Percentiles rank a stretch among this genome's conserved stretches.
Evolutionary conservation across 2,329 filamentous ascomycete species (phyloP).

Genomic region (Pseudogymnoascus destructans): DNA sequence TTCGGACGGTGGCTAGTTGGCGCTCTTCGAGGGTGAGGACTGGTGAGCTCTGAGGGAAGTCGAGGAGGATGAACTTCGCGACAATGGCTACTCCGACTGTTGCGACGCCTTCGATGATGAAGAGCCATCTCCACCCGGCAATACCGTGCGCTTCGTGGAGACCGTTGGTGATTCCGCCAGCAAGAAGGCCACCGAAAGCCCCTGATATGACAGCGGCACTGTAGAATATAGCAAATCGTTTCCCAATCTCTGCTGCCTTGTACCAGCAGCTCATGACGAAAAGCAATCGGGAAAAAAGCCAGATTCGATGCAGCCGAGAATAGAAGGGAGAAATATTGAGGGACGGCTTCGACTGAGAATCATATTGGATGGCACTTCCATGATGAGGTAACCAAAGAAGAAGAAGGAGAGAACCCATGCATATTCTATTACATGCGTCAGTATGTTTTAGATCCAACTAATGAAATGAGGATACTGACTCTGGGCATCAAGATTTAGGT

Average conservation of each 20-base stretch:
- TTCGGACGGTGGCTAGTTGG: slow-evolving; percentile 32
- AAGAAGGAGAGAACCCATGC: slow-evolving; percentile 24
- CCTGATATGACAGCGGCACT: slow-evolving; percentile 41
- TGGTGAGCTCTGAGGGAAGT: slow-evolving; percentile 35
- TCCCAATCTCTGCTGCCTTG: slow-evolving; percentile 38
- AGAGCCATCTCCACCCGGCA: slow-evolving; percentile 40
- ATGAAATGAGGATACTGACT: background rate
- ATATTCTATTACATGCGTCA: slow-evolving; percentile 11
- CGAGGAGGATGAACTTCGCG: slow-evolving; percentile 34
- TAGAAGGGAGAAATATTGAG: slow-evolving; percentile 32
- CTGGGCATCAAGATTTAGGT: slow-evolving; percentile 27
- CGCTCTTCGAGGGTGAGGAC: slow-evolving; percentile 29
- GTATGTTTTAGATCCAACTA: background rate
- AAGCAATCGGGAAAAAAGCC: slow-evolving; percentile 40
- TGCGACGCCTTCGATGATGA: slow-evolving; percentile 33
- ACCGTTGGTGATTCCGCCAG: slow-evolving; percentile 29
- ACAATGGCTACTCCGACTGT: slow-evolving; percentile 31
- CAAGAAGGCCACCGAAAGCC: slow-evolving; percentile 35
- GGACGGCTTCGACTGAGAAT: slow-evolving; percentile 33
- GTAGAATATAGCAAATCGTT: slow-evolving; percentile 44
- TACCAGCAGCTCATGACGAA: slow-evolving; percentile 44
- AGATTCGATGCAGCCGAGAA: slow-evolving; percentile 38
- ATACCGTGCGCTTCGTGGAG: slow-evolving; percentile 35
- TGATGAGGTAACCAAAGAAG: slow-evolving; percentile 39
- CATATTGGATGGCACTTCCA: slow-evolving; percentile 37